Base-by-base conservation (phyloP, 306 rosid genomes). In the Prunus salicina region DNA sequence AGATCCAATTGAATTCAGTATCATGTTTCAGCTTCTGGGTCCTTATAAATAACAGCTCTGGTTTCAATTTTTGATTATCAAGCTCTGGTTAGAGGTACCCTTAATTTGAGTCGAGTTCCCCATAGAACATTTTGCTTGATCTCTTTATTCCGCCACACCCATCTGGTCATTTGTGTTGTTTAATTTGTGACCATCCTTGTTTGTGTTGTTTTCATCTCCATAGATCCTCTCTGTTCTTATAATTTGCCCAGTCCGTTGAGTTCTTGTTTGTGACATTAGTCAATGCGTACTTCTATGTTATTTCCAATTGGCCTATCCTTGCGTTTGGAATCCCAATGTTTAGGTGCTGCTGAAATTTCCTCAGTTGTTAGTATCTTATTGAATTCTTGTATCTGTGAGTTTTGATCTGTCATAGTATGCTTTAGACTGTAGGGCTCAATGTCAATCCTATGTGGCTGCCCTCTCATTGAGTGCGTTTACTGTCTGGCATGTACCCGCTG, bases 401-500 rank as follows among this genome's bases (percentile, higher is more conserved):
- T 72, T 25, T 46, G 64, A 78, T 63, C 50, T 51, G 55, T 72
- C 78, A 14, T 78, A 72, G 77, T 75, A 47, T 76, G 73, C 2
- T 60, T 64, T 82, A 77, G 57, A 64, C 50, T 70, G 51, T 76
- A 73, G 87, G 77, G 46, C 51, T 78, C 80, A 64, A 93, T 93
- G 98, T 93, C 96, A 60, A 87, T 93, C 53, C 1, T 89, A 61
- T 93, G 97, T 62, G 90, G 96, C 62, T 8, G 86, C 25, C 98
- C 98, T 46, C 86, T 93, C 71, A 83, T 93, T n/a, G 98, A 93
- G 88, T 93, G 97, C 80, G 98, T 91, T 52, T 93, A 90, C 52
- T 93, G 98, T 78, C 83, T 93, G 70, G 98, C 87, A 19, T 93
- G 98, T 73, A 85, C 93, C 51, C 97, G 98, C 24, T 93, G 98